Percentiles rank a stretch among this genome's conserved stretches.
phyloP scores from a whole-genome alignment of 768 basidiomycete genomes.

The Lentinula sp. region DNA sequence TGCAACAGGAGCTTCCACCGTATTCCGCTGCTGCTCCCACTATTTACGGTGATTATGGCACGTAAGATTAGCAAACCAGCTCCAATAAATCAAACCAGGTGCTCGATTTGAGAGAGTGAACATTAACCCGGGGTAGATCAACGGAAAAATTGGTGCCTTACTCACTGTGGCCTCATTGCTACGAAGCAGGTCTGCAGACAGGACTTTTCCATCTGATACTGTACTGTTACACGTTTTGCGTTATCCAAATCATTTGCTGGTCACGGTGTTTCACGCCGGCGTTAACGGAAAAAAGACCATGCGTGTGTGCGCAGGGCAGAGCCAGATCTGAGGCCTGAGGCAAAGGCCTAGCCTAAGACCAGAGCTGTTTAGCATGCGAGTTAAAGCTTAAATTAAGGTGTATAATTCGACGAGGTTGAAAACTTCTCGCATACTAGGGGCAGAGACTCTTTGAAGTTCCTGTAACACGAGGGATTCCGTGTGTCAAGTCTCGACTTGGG shows the following conservation, averaged over 20 bases:
- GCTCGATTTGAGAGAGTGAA: too few species aligned
- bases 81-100: neutral
- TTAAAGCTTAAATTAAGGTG: neutral
- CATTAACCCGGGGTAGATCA: too few species aligned
- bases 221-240: too few species aligned
- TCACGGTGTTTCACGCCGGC: neutral
- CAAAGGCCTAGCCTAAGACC: neutral
- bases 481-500: too few species aligned
- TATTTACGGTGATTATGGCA: slow-evolving; percentile 5
- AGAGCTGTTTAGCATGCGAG: neutral
- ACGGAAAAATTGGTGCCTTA: too few species aligned
- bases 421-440: neutral
- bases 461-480: too few species aligned
- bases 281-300: neutral
- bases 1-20: slow-evolving; percentile 11
- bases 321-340: neutral
- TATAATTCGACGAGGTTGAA: neutral
- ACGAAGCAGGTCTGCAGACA: too few species aligned
- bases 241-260: too few species aligned
- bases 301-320: neutral
- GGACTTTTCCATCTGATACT: too few species aligned
- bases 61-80: neutral
- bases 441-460: too few species aligned
- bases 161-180: too few species aligned
- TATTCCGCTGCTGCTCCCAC: slow-evolving; percentile 12